Evolutionary conservation across 257 asterid genomes (phyloP).

Genomic region (Primulina huaijiensis): DNA sequence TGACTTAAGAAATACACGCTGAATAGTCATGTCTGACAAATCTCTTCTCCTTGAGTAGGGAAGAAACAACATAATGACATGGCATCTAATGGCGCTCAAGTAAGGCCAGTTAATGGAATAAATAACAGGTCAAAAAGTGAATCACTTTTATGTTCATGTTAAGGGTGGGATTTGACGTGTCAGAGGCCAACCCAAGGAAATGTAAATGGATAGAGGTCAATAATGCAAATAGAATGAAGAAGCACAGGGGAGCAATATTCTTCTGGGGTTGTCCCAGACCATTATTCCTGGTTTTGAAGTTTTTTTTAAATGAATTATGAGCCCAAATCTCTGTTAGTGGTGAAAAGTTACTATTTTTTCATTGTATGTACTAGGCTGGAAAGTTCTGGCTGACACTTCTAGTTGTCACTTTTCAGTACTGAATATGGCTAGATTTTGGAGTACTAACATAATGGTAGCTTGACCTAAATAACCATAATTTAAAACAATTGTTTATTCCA

Average conservation of each 20-base stretch:
- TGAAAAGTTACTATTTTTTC: neutral
- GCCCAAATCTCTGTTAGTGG: neutral
- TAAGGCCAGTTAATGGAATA: conserved; percentile 3
- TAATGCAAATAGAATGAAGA: neutral
- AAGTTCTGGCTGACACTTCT: neutral
- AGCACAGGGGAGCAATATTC: neutral
- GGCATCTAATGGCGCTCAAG: neutral
- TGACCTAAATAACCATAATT: neutral
- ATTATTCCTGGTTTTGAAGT: neutral
- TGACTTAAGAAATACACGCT: neutral
- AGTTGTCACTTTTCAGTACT: neutral
- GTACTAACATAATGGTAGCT: neutral
- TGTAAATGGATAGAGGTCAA: neutral
- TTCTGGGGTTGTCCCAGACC: neutral
- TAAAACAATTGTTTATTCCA: conserved; percentile 6
- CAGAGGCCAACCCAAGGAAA: neutral
- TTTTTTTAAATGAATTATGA: no score
- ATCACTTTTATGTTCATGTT: no score
- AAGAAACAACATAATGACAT: neutral
- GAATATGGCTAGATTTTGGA: conserved; percentile 3
- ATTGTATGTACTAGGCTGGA: neutral
- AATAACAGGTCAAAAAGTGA: neutral
- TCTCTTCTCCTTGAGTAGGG: neutral
- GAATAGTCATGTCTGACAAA: neutral
- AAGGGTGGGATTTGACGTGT: neutral